These are phyloP conservation scores for Centaurea solstitialis DNA, from an alignment of 129 eudicot species.

Conservation along the genomic window DNA sequence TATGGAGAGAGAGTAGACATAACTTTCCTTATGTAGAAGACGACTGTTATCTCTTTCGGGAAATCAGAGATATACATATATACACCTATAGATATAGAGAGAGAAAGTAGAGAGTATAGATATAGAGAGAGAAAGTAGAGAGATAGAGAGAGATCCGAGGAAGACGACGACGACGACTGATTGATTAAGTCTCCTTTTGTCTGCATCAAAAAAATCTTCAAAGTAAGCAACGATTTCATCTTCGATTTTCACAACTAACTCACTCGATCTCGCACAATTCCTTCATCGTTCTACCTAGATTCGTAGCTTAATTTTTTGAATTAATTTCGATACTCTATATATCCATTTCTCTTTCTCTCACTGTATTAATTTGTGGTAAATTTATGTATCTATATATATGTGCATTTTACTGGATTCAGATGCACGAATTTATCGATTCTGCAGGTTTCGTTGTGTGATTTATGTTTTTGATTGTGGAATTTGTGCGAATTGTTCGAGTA, in stretches of 20 bases:
- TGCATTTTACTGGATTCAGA: conserved; percentile 7
- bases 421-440: not conserved
- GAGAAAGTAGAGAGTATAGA: not conserved
- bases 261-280: conserved; percentile 10
- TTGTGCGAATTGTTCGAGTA: not conserved
- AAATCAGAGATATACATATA: conserved; percentile 14
- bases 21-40: conserved; percentile 45
- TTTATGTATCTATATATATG: not conserved
- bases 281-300: not conserved
- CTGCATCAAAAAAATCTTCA: not conserved
- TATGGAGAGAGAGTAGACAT: conserved; percentile 13
- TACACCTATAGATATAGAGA: conserved; percentile 4
- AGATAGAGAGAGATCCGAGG: not conserved
- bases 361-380: not conserved
- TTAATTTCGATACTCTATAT: not conserved
- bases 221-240: conserved; percentile 18
- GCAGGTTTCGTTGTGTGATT: not conserved
- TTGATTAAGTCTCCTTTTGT: conserved; percentile 9
- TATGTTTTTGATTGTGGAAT: not conserved
- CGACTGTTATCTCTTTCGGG: conserved; percentile 33
- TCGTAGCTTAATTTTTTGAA: not conserved
- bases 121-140: conserved; percentile 7
- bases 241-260: conserved; percentile 4
- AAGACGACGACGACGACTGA: conserved; percentile 12
- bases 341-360: not conserved